phyloP scores from a whole-genome alignment of 306 rosid species.

The Acacia acuminata region DNA sequence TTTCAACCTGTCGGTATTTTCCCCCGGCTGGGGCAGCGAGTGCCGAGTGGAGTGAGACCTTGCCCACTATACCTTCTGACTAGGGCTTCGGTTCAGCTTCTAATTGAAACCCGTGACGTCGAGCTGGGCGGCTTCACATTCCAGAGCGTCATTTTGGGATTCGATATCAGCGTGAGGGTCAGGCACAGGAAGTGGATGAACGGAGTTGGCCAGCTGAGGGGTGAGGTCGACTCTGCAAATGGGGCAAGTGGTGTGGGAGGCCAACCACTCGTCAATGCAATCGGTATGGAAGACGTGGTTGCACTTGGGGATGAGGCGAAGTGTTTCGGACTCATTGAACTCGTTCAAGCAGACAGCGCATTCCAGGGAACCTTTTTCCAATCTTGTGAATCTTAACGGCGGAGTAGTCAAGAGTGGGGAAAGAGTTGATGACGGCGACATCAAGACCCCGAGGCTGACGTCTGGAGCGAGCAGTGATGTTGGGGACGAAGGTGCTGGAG shows the following conservation, averaged over 20 bases:
- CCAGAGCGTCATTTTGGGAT: constrained; percentile 43
- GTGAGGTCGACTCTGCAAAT: constrained; percentile 79
- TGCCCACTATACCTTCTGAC: constrained; percentile 51
- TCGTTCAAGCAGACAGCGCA: constrained; percentile 90
- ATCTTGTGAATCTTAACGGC: constrained; percentile 65
- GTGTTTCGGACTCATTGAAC: constrained; percentile 77
- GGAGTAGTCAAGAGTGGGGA: constrained; percentile 72
- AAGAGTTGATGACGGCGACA: constrained; percentile 44
- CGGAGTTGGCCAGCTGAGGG: constrained; percentile 52
- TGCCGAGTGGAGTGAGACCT: constrained; percentile 95
- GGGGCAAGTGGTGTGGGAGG: constrained; percentile 80
- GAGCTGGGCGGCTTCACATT: background rate
- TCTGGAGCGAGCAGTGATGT: constrained; percentile 31
- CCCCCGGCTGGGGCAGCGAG: constrained; percentile 68
- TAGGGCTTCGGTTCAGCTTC: constrained; percentile 60
- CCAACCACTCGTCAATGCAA: constrained; percentile 85
- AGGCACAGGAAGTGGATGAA: background rate
- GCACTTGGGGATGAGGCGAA: constrained; percentile 90
- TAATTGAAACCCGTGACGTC: constrained; percentile 22
- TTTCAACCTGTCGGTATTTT: constrained; percentile 78
- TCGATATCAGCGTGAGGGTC: constrained; percentile 41
- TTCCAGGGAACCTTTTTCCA: constrained; percentile 69
- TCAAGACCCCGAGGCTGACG: constrained; percentile 69
- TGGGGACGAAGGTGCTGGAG: background rate
- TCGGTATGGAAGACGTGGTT: constrained; percentile 91